A percentile compares a stretch with the other conserved stretches of the same genome.
These are phyloP conservation scores for Lodderomyces beijingensis DNA, from an alignment of 1,139 yeast genomes.

Conservation along the genomic window DNA sequence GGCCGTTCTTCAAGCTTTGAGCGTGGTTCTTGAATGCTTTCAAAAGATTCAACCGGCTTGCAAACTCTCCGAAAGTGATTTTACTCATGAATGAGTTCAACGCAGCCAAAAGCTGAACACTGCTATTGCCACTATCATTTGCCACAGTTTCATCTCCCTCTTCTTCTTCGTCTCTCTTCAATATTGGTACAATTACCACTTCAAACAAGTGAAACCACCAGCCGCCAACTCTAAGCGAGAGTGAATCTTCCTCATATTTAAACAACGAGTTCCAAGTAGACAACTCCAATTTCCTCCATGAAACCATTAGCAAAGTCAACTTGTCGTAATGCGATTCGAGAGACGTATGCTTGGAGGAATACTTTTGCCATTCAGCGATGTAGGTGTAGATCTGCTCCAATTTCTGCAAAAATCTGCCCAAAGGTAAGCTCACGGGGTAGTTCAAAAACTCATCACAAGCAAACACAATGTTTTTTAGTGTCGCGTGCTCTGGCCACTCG, in stretches of 20 bases:
- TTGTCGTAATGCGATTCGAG: constrained; percentile 51
- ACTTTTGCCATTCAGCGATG: constrained; percentile 89
- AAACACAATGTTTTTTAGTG: constrained; percentile 62
- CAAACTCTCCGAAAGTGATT: constrained; percentile 71
- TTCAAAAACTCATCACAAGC: constrained; percentile 66
- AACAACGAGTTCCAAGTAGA: constrained; percentile 82
- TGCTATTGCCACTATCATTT: too few species aligned
- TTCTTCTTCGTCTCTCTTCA: constrained; percentile 16
- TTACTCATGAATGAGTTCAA: constrained; percentile 73
- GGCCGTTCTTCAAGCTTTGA: constrained; percentile 16
- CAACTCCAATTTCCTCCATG: constrained; percentile 88
- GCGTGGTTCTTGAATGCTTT: constrained; percentile 59
- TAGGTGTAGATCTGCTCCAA: constrained; percentile 82
- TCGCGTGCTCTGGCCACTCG: constrained; percentile 96
- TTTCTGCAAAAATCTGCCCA: constrained; percentile 75
- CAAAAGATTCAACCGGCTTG: constrained; percentile 52
- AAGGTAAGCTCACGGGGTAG: constrained; percentile 63
- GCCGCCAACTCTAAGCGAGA: constrained; percentile 55
- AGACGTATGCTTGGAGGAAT: constrained; percentile 78
- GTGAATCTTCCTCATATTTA: constrained; percentile 53
- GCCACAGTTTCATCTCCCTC: too few species aligned
- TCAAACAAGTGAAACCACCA: constrained; percentile 96
- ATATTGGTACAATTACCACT: constrained; percentile 52
- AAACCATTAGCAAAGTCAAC: constrained; percentile 65
- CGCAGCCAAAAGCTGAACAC: constrained; percentile 54